phyloP scores from a whole-genome alignment of 169 alveolate species.

The Plasmodium coatneyi region DNA sequence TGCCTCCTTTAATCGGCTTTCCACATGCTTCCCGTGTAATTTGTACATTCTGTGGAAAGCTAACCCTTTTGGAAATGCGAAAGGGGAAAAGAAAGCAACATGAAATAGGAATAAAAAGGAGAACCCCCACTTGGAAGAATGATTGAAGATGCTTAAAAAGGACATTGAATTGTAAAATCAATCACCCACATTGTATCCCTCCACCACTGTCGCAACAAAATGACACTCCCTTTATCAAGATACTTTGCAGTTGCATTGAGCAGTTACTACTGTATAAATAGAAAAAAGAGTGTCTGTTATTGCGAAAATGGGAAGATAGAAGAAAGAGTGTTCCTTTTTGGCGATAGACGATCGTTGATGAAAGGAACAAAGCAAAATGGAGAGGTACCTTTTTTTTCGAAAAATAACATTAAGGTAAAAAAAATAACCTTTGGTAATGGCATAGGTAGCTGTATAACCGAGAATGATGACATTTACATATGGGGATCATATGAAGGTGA shows the following conservation, averaged over 20 bases:
- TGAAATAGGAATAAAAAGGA: neutral
- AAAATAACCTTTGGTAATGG: slow-evolving; percentile 72
- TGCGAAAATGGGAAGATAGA: slow-evolving; percentile 22
- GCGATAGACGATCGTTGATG: slow-evolving; percentile 63
- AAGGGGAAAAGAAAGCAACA: neutral
- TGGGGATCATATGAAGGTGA: slow-evolving; percentile 73
- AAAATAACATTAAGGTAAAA: slow-evolving; percentile 54
- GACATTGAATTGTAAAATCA: neutral
- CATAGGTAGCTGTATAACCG: slow-evolving; percentile 69
- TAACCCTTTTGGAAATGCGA: neutral
- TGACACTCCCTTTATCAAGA: slow-evolving; percentile 13
- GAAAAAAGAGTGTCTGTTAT: slow-evolving; percentile 12
- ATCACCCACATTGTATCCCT: neutral
- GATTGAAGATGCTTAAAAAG: neutral
- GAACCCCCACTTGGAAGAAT: neutral
- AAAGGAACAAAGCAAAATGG: slow-evolving; percentile 59
- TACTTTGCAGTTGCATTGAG: slow-evolving; percentile 12
- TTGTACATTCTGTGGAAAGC: neutral
- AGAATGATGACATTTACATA: slow-evolving; percentile 59
- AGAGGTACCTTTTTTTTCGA: slow-evolving; percentile 49
- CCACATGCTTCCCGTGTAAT: neutral
- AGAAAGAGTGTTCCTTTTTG: slow-evolving; percentile 67
- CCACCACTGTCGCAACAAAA: neutral
- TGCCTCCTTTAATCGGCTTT: neutral
- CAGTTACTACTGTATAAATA: slow-evolving; percentile 17